Evolutionary conservation across 345 rosid genomes (phyloP), one percentile per base, ranked within the genome.

Genomic region (Syzygium aqueum): DNA sequence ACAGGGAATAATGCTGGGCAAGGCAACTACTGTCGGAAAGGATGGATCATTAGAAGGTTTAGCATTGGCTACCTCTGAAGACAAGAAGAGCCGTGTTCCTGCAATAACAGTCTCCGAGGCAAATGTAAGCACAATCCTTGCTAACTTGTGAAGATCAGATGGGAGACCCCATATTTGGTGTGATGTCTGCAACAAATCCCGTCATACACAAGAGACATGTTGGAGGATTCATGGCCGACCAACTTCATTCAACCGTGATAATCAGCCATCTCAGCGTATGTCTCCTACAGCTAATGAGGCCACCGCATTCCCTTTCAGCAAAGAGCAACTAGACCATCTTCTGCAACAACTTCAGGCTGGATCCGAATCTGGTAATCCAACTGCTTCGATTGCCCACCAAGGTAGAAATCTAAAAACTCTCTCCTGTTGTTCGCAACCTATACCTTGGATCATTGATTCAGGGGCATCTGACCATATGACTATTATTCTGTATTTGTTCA

Each of bases 11-110:
- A 30, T 16, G 43, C 1, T 8, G 3, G 77, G 12, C 43, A 65
- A 65, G 77, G 43, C 0, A 65, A 11, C 77, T 0, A 65, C 0
- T 0, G 0, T 3, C 1, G 1, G 0, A 65, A 65, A 65, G 3
- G 1, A 30, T 16, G 43, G 22, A 16, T 65, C 6, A 16, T 8
- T 16, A 21, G 77, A 30, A 65, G 3, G 43, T 65, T 65, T 0
- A 65, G 6, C 3, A 16, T 65, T 65, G 23, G 43, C 22, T 16
- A 3, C 33, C 43, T 65, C 0, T 0, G 0, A 65, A 65, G 22
- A 30, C 11, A 65, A 65, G 22, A 65, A 65, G 12, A 19, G 23
- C 3, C 0, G 0, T 65, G 77, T n/a, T n/a, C n/a, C n/a, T n/a
- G n/a, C n/a, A n/a, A n/a, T n/a, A n/a, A 15, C 16, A 30, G 43